Conservation (phyloP, 2,329 filamentous ascomycete genomes). For the Ophiocordyceps australis region DNA sequence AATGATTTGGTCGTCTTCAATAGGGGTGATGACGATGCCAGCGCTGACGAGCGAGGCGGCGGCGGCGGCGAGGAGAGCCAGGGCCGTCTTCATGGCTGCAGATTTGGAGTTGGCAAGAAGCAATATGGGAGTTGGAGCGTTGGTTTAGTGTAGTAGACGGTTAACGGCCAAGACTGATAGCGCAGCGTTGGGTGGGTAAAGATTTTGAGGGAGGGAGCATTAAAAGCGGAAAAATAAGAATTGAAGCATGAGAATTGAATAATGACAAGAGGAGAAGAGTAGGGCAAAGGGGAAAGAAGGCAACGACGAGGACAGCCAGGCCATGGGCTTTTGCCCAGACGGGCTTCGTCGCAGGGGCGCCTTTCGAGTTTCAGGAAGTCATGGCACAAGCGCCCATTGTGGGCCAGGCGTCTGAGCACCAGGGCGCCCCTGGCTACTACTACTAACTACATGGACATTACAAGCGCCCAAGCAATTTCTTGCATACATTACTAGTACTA, state of each 20-base stretch:
- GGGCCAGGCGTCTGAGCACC: conserved; percentile 1
- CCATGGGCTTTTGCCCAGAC: conserved; percentile 1
- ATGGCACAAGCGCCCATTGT: conserved; percentile 1
- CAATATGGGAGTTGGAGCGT: too few relatives aligned
- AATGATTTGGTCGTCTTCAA: conserved; percentile 32
- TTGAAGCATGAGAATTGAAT: not conserved
- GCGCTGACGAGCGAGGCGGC: conserved; percentile 28
- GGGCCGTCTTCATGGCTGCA: conserved; percentile 11
- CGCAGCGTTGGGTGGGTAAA: too few relatives aligned
- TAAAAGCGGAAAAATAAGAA: too few relatives aligned
- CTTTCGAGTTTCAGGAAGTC: conserved; percentile 10
- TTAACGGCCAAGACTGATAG: too few relatives aligned
- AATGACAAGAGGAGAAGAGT: too few relatives aligned
- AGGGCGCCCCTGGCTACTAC: not conserved
- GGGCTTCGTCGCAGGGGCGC: conserved; percentile 3
- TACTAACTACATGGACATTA: too few relatives aligned
- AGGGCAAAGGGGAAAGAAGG: too few relatives aligned
- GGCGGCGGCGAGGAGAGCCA: conserved; percentile 18
- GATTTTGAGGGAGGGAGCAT: too few relatives aligned
- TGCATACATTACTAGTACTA: too few relatives aligned
- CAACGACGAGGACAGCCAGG: conserved; percentile 1
- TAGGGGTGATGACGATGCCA: conserved; percentile 36
- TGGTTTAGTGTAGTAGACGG: too few relatives aligned
- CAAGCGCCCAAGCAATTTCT: too few relatives aligned
- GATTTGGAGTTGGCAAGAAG: too few relatives aligned